Percentiles rank a stretch among this genome's conserved stretches.
Evolutionary conservation across 768 basidiomycete species (phyloP).

Genomic region (Sporobolomyces pararoseus): DNA sequence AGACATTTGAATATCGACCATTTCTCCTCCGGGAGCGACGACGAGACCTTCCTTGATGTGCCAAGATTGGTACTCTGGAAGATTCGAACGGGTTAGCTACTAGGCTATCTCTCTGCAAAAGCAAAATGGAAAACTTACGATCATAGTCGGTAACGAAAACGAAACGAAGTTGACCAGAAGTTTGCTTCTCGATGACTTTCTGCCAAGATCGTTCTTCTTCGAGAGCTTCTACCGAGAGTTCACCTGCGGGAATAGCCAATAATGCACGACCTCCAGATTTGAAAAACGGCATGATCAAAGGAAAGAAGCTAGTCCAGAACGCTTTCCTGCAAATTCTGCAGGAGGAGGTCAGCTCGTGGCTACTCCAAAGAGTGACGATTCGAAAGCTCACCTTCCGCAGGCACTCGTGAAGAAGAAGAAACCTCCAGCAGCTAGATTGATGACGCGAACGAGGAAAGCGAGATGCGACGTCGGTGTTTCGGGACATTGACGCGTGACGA

Average conservation of each 20-base stretch:
- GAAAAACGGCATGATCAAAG: not conserved
- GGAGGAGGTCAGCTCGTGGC: not conserved
- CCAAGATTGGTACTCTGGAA: not conserved
- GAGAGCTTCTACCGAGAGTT: not conserved
- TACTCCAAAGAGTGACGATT: not conserved
- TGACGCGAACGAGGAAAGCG: not conserved
- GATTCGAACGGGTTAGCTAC: no score
- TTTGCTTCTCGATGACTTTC: not conserved
- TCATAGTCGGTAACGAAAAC: not conserved
- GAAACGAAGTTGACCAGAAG: not conserved
- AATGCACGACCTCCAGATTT: not conserved
- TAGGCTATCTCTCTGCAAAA: not conserved
- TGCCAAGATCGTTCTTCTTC: not conserved
- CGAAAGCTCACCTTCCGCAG: not conserved
- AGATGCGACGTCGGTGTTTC: not conserved
- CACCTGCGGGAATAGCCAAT: not conserved
- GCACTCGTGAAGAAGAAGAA: constrained; percentile 4
- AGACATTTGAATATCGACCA: not conserved
- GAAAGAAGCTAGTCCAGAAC: not conserved
- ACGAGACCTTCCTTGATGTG: not conserved
- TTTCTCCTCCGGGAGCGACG: constrained; percentile 5
- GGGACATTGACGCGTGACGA: not conserved
- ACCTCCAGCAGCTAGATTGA: not conserved
- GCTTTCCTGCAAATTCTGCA: not conserved
- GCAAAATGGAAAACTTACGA: not conserved